Evolutionary conservation across 768 basidiomycete species (phyloP).

Genomic region (Macrolepiota albuminosa): DNA sequence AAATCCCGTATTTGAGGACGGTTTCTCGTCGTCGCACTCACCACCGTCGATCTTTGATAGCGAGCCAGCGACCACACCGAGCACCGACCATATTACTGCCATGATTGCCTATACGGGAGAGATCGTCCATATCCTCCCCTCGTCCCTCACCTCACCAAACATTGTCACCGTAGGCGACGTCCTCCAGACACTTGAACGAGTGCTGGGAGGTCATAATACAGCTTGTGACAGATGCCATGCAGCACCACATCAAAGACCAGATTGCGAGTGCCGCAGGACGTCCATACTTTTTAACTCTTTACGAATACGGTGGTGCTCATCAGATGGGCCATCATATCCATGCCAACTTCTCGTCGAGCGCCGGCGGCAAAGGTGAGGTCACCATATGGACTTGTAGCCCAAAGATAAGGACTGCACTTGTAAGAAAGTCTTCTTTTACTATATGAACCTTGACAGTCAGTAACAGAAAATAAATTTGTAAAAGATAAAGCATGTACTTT

Average conservation of each 20-base stretch:
- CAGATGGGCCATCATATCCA: not conserved
- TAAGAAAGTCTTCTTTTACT: not conserved
- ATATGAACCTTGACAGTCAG: not conserved
- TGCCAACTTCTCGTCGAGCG: conserved; percentile 10
- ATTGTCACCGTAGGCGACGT: not conserved
- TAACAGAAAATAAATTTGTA: not conserved
- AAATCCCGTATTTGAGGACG: not conserved
- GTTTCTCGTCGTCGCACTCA: not conserved
- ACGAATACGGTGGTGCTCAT: too few species aligned
- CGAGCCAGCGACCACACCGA: conserved; percentile 5
- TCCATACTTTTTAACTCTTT: too few species aligned
- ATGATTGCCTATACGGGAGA: conserved; percentile 1
- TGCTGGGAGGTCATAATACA: too few species aligned
- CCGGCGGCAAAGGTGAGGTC: not conserved
- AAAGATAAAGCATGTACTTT: not conserved
- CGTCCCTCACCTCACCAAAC: not conserved
- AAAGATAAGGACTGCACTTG: not conserved
- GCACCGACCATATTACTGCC: conserved; percentile 5
- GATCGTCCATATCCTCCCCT: conserved; percentile 1
- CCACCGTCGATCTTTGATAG: not conserved
- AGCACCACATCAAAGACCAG: too few species aligned
- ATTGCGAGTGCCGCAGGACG: too few species aligned
- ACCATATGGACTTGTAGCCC: not conserved
- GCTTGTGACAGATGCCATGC: too few species aligned
- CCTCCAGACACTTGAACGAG: too few species aligned